phyloP scores from a whole-genome alignment of 768 basidiomycete species.

The Russula olivacea region DNA sequence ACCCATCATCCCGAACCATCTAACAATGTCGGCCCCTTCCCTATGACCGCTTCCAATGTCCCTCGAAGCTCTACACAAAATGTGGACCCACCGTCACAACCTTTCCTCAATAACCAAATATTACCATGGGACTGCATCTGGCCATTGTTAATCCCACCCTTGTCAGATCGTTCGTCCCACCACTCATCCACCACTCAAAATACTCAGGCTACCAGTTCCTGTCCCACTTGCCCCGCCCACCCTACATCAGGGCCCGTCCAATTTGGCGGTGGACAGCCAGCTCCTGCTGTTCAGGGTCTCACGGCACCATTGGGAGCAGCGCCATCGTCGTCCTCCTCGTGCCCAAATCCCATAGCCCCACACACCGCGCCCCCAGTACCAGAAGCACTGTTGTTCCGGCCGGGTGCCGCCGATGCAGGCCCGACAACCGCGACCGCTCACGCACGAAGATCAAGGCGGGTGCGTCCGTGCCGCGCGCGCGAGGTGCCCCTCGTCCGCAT shows the following conservation, averaged over 20 bases:
- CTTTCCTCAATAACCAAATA: background rate
- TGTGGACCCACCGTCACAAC: background rate
- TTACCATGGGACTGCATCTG: background rate
- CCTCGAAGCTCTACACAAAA: background rate
- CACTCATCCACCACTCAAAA: background rate
- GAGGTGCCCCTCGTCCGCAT: slow-evolving; percentile 11
- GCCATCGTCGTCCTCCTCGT: background rate
- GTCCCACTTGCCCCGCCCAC: background rate
- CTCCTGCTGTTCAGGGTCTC: background rate
- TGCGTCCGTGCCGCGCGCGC: background rate
- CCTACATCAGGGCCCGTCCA: background rate
- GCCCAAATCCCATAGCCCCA: background rate
- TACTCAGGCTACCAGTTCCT: background rate
- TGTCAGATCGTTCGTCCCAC: background rate
- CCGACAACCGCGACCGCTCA: background rate
- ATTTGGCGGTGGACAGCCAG: background rate
- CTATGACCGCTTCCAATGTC: background rate
- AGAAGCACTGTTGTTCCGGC: background rate
- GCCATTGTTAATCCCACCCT: background rate
- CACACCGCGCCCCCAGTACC: background rate
- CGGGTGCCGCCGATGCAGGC: background rate
- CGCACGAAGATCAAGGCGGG: background rate
- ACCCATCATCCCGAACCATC: background rate
- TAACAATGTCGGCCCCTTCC: background rate
- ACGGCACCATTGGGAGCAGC: background rate